Conservation (phyloP, 2,329 filamentous ascomycete genomes). For the Diplodia scrobiculata region DNA sequence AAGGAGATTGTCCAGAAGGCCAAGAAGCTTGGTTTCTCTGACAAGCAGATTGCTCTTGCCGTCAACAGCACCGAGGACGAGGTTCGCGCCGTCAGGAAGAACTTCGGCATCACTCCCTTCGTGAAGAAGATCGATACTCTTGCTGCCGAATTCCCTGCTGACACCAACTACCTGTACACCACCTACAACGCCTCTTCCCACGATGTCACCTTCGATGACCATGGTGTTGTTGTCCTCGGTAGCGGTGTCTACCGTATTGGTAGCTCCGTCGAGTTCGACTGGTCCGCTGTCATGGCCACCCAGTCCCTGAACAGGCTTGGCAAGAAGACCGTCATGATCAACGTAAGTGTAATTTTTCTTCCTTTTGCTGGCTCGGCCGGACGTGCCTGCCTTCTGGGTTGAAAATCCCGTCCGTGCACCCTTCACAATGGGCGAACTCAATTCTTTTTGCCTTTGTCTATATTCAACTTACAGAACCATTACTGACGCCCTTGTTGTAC, state of each 20-base stretch:
- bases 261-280: conserved; percentile 97
- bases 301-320: conserved; percentile 80
- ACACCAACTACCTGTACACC: conserved; percentile 95
- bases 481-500: conserved; percentile 45
- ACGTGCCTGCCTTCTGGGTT: no score
- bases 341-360: conserved; percentile 52
- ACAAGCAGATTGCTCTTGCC: conserved; percentile 87
- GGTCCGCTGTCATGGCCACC: conserved; percentile 92
- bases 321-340: conserved; percentile 98
- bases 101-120: conserved; percentile 88
- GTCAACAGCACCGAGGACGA: conserved; percentile 86
- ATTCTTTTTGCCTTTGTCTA: no score
- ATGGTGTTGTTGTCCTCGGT: conserved; percentile 84
- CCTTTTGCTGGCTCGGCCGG: conserved; percentile 34
- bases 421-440: no score
- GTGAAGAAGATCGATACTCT: conserved; percentile 99
- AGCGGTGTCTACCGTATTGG: conserved; percentile 97
- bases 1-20: conserved; percentile 85
- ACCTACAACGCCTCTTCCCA: conserved; percentile 96
- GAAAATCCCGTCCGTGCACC: no score
- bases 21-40: conserved; percentile 97
- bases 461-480: background rate
- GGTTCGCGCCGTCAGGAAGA: conserved; percentile 79
- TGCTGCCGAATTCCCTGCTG: conserved; percentile 91
- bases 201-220: conserved; percentile 91